Evolutionary conservation across 139 green algal genomes (phyloP).

Genomic region (Micractinium sp.): DNA sequence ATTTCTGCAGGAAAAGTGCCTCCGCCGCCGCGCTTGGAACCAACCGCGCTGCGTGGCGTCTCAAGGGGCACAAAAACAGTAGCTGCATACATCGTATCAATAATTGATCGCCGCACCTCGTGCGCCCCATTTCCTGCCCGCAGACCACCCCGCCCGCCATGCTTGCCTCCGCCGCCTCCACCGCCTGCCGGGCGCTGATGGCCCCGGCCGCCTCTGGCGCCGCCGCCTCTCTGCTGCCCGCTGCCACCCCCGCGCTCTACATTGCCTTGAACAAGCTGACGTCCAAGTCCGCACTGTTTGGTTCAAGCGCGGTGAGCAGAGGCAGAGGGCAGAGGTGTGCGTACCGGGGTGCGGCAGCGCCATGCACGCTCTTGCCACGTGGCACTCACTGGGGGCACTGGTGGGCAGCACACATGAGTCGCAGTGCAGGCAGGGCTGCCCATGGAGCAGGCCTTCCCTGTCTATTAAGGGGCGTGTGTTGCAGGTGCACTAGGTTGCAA

Average conservation of each 20-base stretch:
- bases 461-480: no score
- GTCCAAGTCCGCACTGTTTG: neutral
- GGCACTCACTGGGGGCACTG: neutral
- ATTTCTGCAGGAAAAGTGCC: neutral
- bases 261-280: conserved; percentile 1
- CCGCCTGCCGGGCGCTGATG: neutral
- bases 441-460: no score
- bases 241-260: neutral
- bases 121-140: neutral
- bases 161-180: neutral
- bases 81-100: neutral
- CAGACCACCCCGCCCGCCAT: neutral
- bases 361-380: neutral
- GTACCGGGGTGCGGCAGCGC: neutral
- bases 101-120: neutral
- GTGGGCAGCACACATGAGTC: neutral
- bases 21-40: neutral
- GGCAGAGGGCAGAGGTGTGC: neutral
- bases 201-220: neutral
- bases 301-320: neutral
- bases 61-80: neutral
- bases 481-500: no score
- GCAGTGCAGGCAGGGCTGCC: no score
- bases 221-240: neutral
- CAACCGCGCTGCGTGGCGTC: neutral